phyloP scores from a whole-genome alignment of 345 rosid genomes.

The Barbarea vulgaris region DNA sequence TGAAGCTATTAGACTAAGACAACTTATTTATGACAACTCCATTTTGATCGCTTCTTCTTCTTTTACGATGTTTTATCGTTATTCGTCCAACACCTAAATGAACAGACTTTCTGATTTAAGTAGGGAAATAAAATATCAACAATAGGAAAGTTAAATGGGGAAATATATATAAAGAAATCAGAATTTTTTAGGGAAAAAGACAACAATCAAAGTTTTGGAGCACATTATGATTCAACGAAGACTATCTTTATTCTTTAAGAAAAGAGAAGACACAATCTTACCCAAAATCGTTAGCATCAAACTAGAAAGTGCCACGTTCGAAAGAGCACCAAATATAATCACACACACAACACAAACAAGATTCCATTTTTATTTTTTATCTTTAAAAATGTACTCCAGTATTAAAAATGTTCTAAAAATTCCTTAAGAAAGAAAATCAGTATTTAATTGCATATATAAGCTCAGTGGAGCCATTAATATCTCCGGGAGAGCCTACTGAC shows the following conservation, averaged over 20 bases:
- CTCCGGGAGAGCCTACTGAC: background rate
- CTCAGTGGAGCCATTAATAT: constrained; percentile 13
- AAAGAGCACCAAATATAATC: constrained; percentile 20
- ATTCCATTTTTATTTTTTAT: background rate
- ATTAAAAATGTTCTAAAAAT: constrained; percentile 7
- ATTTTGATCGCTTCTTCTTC: background rate
- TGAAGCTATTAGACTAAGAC: no score
- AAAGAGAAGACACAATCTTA: constrained; percentile 36
- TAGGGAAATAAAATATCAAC: constrained; percentile 5
- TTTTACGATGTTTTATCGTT: constrained; percentile 5
- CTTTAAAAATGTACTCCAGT: background rate
- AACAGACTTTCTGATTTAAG: constrained; percentile 14
- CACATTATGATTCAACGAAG: constrained; percentile 33
- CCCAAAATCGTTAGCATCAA: constrained; percentile 36
- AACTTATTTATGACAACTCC: background rate
- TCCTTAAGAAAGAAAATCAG: background rate
- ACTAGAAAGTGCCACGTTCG: constrained; percentile 36
- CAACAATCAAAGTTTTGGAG: constrained; percentile 20
- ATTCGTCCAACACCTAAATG: constrained; percentile 13
- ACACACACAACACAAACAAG: constrained; percentile 19
- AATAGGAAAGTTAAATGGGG: background rate
- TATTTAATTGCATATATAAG: background rate
- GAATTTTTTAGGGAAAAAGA: constrained; percentile 12
- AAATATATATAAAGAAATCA: background rate
- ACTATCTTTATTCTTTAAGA: constrained; percentile 30